Evolutionary conservation across 495 filamentous ascomycete genomes (phyloP).

Genomic region (Poronia punctata): DNA sequence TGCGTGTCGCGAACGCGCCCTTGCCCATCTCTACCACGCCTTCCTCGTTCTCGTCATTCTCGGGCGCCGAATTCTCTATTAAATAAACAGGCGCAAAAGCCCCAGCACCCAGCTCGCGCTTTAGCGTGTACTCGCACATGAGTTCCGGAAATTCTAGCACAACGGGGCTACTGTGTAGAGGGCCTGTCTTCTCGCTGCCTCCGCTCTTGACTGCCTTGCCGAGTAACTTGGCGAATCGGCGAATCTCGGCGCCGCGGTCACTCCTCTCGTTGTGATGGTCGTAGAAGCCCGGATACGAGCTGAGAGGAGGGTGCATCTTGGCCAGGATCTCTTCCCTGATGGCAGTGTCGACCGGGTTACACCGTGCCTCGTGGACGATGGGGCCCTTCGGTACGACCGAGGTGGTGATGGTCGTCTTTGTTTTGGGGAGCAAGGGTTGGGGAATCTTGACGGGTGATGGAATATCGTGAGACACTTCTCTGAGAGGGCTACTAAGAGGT

Average conservation of each 20-base stretch:
- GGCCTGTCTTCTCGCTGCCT: conserved; percentile 53
- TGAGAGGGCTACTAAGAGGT: conserved; percentile 62
- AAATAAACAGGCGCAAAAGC: conserved; percentile 95
- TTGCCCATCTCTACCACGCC: conserved; percentile 40
- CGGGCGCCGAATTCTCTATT: conserved; percentile 57
- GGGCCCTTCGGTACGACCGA: conserved; percentile 44
- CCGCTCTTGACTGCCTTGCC: conserved; percentile 51
- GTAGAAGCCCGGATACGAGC: conserved; percentile 68
- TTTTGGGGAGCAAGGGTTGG: conserved; percentile 36
- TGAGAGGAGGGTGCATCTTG: conserved; percentile 61
- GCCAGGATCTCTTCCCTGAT: conserved; percentile 68
- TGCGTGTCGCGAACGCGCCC: conserved; percentile 34
- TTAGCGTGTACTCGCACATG: conserved; percentile 62
- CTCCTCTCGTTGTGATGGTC: conserved; percentile 53
- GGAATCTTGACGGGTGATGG: conserved; percentile 32
- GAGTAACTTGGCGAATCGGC: conserved; percentile 64
- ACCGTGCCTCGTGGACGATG: conserved; percentile 73
- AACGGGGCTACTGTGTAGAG: conserved; percentile 47
- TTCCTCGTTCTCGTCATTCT: conserved; percentile 46
- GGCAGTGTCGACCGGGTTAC: conserved; percentile 76
- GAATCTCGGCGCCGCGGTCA: conserved; percentile 64
- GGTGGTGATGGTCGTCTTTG: conserved; percentile 9
- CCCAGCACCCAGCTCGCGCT: conserved; percentile 83
- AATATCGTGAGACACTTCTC: conserved; percentile 37
- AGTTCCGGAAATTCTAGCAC: conserved; percentile 60